phyloP scores from a whole-genome alignment of 2,329 filamentous ascomycete genomes.

The Fusarium sp. region DNA sequence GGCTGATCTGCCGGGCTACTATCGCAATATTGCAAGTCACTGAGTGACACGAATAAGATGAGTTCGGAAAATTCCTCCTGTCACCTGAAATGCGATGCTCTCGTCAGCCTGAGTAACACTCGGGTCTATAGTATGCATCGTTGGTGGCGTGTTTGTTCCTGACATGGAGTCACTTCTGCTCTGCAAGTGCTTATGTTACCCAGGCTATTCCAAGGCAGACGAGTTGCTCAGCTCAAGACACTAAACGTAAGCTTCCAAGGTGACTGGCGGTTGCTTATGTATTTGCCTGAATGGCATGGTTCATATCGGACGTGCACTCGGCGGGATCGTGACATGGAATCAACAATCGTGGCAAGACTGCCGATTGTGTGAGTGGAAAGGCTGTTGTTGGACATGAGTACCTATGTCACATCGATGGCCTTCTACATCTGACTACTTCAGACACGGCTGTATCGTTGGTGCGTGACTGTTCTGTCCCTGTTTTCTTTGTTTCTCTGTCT shows the following conservation, averaged over 20 bases:
- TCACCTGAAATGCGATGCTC: constrained; percentile 1
- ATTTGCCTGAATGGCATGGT: not conserved
- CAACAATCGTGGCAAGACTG: not conserved
- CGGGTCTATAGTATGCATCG: not conserved
- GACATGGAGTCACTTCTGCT: constrained; percentile 2
- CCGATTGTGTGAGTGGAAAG: not conserved
- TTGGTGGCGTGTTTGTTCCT: constrained; percentile 16
- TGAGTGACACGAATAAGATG: not conserved
- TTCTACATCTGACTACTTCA: not conserved
- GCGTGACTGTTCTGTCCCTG: not conserved
- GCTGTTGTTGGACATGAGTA: not conserved
- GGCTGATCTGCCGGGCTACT: constrained; percentile 10
- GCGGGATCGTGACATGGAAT: too few species aligned
- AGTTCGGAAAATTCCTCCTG: not conserved
- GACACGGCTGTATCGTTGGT: not conserved
- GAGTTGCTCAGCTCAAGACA: not conserved
- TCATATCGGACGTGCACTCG: not conserved
- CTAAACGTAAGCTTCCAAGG: not conserved
- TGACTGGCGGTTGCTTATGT: not conserved
- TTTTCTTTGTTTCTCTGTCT: not conserved
- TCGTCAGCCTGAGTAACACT: constrained; percentile 5
- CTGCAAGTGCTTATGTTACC: not conserved
- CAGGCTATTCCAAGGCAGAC: not conserved
- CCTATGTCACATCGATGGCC: not conserved
- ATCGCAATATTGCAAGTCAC: constrained; percentile 11